Evolutionary conservation across 1,139 yeast genomes (phyloP).

Genomic region (Lodderomyces parapsilosis): DNA sequence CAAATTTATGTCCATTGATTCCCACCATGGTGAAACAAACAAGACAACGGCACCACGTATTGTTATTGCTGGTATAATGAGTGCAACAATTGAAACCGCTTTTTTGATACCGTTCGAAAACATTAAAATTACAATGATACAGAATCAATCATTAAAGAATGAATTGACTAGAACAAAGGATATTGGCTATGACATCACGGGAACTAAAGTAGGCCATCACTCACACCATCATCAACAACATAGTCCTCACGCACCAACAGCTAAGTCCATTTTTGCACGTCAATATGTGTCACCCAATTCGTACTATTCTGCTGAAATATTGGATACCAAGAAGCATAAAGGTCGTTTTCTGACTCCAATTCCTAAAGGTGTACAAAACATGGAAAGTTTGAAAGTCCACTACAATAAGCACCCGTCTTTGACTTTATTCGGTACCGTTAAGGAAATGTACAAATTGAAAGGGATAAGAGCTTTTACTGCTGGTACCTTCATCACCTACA

Average conservation of each 20-base stretch:
- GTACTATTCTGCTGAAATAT: conserved; percentile 37
- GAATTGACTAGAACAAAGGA: conserved; percentile 28
- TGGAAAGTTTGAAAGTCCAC: conserved; percentile 30
- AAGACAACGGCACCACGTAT: conserved; percentile 68
- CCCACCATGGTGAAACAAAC: conserved; percentile 26
- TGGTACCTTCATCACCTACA: conserved; percentile 76
- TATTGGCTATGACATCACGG: conserved; percentile 27
- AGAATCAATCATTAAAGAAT: conserved; percentile 47
- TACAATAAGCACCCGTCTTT: conserved; percentile 56
- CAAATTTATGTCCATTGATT: conserved; percentile 65
- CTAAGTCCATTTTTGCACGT: conserved; percentile 20
- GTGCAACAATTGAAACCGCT: conserved; percentile 78
- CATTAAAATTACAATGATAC: conserved; percentile 82
- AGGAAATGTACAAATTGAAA: conserved; percentile 70
- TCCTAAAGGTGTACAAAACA: conserved; percentile 20
- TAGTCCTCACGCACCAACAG: conserved; percentile 13
- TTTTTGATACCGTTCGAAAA: conserved; percentile 91
- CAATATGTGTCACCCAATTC: conserved; percentile 48
- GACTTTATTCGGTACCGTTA: conserved; percentile 51
- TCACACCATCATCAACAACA: conserved; percentile 18
- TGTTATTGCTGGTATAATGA: conserved; percentile 81
- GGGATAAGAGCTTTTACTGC: conserved; percentile 79
- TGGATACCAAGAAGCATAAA: conserved; percentile 25
- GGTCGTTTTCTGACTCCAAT: conserved; percentile 9
- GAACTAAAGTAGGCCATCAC: conserved; percentile 10